Percentiles rank a stretch among this genome's conserved stretches.
Evolutionary conservation across 2,329 filamentous ascomycete genomes (phyloP).

Genomic region (Grosmannia huntii): DNA sequence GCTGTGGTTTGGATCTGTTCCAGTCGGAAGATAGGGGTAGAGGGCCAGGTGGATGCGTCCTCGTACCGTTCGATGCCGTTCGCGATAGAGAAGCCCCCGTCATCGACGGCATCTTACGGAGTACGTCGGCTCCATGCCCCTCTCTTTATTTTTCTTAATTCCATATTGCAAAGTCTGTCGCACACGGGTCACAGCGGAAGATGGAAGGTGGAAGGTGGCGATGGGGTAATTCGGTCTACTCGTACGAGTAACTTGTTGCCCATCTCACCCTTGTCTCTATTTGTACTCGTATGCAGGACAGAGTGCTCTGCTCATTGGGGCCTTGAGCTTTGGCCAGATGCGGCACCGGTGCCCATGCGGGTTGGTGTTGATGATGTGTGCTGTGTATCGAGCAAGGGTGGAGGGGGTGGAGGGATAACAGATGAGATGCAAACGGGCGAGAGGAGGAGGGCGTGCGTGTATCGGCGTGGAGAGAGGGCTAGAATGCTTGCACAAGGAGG

Average conservation of each 20-base stretch:
- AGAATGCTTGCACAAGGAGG: background rate
- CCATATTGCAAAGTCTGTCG: background rate
- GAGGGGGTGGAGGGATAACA: background rate
- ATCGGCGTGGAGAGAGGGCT: background rate
- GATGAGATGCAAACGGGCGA: slow-evolving; percentile 3
- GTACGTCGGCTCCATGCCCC: background rate
- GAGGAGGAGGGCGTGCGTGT: background rate
- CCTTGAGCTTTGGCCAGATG: slow-evolving; percentile 7
- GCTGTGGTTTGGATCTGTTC: background rate
- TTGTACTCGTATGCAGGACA: background rate
- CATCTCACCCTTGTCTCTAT: background rate
- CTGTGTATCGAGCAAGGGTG: background rate
- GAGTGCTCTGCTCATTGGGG: background rate
- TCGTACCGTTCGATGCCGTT: background rate
- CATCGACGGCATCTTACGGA: background rate
- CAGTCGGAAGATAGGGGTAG: background rate
- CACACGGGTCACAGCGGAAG: background rate
- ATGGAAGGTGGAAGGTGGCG: background rate
- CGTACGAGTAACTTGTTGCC: background rate
- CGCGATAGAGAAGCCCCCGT: background rate
- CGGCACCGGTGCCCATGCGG: slow-evolving; percentile 4
- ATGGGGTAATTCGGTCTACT: background rate
- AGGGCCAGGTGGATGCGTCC: background rate
- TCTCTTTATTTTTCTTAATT: background rate
- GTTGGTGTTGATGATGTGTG: background rate